Percentiles rank a stretch among this genome's conserved stretches.
Evolutionary conservation across 225 moss, liverwort and hornwort species (phyloP).

Genomic region (Lunularia cruciata): DNA sequence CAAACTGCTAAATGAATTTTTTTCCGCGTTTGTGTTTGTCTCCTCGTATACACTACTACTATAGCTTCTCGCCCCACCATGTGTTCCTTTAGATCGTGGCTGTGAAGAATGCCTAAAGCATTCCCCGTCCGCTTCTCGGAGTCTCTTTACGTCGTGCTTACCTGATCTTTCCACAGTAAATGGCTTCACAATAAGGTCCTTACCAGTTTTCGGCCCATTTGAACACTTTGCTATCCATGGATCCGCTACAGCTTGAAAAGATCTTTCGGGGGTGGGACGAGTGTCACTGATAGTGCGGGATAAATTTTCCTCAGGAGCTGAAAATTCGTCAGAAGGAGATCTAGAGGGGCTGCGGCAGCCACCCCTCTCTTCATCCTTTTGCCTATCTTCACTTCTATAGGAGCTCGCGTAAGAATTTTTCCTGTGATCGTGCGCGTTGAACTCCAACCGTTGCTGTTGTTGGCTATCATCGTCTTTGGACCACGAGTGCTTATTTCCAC

Average conservation of each 20-base stretch:
- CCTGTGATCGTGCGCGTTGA: neutral
- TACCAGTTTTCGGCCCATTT: conserved; percentile 10
- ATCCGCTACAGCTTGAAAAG: conserved; percentile 1
- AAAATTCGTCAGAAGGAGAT: conserved; percentile 28
- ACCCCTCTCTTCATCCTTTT: conserved; percentile 15
- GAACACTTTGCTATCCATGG: conserved; percentile 12
- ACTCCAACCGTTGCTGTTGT: conserved; percentile 5
- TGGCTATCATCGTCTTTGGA: conserved; percentile 7
- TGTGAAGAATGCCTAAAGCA: conserved; percentile 1
- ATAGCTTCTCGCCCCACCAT: neutral
- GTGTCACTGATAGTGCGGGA: neutral
- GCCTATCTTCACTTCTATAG: conserved; percentile 4
- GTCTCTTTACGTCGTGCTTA: neutral
- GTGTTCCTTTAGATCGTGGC: conserved; percentile 1
- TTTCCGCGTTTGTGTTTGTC: conserved; percentile 18
- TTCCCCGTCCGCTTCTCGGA: neutral
- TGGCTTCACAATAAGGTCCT: neutral
- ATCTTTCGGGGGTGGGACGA: neutral
- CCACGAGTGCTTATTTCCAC: conserved; percentile 1
- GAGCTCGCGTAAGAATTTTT: conserved; percentile 2
- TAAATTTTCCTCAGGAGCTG: conserved; percentile 21
- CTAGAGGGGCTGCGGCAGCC: conserved; percentile 12
- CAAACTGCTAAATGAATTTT: conserved; percentile 22
- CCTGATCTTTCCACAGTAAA: neutral
- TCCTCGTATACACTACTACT: conserved; percentile 11